Percentiles rank a stretch among this genome's conserved stretches.
Evolutionary conservation across 176 grass and related monocot species (phyloP).

Genomic region (Bromus sterilis): DNA sequence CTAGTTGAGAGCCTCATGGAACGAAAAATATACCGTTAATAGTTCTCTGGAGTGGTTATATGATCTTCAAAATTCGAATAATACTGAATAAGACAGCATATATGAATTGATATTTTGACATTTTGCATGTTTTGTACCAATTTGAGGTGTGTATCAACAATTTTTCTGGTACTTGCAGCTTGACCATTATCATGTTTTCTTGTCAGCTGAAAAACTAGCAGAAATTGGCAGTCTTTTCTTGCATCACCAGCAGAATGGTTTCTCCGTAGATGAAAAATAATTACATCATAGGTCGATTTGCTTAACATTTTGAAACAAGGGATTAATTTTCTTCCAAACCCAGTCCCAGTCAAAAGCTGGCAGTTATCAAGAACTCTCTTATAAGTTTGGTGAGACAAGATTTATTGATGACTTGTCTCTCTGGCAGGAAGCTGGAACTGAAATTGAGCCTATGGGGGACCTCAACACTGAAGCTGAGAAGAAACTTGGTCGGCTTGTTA

Average conservation of each 20-base stretch:
- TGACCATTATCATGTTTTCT: neutral
- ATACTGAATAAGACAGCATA: neutral
- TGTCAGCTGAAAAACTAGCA: neutral
- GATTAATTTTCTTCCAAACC: neutral
- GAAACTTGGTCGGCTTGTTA: constrained; percentile 81
- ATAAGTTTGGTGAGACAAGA: neutral
- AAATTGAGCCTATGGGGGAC: constrained; percentile 90
- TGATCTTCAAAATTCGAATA: neutral
- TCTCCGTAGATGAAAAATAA: neutral
- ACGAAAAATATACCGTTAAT: neutral
- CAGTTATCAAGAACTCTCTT: neutral
- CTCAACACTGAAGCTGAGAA: constrained; percentile 88
- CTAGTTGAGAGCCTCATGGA: neutral
- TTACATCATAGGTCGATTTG: neutral
- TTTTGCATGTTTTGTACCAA: neutral
- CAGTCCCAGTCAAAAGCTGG: neutral
- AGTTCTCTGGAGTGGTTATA: neutral
- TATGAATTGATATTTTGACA: neutral
- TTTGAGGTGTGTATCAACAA: neutral
- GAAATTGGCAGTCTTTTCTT: neutral
- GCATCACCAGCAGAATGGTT: neutral
- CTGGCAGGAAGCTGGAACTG: constrained; percentile 74
- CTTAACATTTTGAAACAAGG: neutral
- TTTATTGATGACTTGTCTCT: constrained; percentile 11
- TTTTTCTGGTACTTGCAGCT: neutral